Evolutionary conservation across 2,329 filamentous ascomycete species (phyloP), one percentile per base, ranked within the genome.

Genomic region (Penicillium sp.): DNA sequence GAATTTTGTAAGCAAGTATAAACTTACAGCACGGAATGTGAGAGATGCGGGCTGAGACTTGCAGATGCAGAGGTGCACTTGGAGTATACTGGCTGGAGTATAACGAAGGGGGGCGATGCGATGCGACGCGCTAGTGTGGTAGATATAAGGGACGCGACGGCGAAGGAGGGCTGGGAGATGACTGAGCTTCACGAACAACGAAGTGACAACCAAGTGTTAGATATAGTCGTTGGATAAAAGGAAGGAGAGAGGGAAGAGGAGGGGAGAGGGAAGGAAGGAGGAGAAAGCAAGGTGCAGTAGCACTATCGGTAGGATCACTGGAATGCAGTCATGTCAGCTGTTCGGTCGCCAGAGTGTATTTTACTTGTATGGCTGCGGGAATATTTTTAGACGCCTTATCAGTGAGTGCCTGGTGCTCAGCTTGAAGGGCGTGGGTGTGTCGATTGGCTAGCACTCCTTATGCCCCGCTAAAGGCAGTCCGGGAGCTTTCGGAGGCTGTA

Each of bases 101-200:
- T 47, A 52, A 21, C 47, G 19, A 50, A 51, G 41, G 50, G 50
- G 50, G 29, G 35, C 21, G 47, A 61, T 66, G 67, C 66, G 66
- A 69, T 68, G 64, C 64, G 63, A 68, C 65, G 66, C 67, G 67
- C 65, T 66, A 66, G 56, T 50, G 55, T 58, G 51, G 53, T 58
- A 56, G 52, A 52, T 58, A 58, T 62, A 64, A 61, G 59, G 46
- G 53, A 67, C 63, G 65, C 65, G 66, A 63, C 58, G 17, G 63
- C 57, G 49, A 53, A 51, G 57, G 38, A 53, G 51, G 8, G 21
- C 47, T 29, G 48, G 15, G 56, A 49, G 46, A 41, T 51, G 26
- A 26, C 31, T 41, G 35, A 52, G 50, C 53, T 57, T 57, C 29
- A n/a, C 38, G 23, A 17, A n/a, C 19, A 29, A 45, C 53, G 48